These are phyloP conservation scores for Ceratobasidium theobromae DNA, from an alignment of 1,284 basidiomycete genomes.

Conservation along the genomic window DNA sequence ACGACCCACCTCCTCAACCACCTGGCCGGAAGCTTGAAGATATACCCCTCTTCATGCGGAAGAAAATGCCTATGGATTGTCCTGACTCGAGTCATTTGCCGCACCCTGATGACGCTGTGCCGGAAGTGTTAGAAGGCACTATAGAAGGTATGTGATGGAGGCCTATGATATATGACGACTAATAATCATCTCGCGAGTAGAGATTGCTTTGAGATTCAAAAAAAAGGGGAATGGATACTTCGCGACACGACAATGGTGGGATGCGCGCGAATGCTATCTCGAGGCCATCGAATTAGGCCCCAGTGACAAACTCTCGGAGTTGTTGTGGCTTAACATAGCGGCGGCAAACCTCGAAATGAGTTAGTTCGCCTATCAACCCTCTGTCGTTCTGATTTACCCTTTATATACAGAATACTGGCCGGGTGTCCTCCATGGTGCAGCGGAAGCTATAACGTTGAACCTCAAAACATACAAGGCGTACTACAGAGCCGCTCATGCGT, in stretches of 20 bases:
- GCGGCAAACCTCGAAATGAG: conserved; percentile 52
- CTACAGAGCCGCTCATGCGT: conserved; percentile 47
- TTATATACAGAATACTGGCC: conserved; percentile 47
- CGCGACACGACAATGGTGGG: conserved; percentile 49
- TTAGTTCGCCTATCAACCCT: conserved; percentile 34
- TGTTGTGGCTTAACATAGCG: conserved; percentile 53
- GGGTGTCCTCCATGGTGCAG: conserved; percentile 48
- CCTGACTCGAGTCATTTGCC: too few species aligned
- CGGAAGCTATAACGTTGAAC: conserved; percentile 45
- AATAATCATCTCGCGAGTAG: too few species aligned
- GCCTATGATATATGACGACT: too few species aligned
- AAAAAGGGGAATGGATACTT: conserved; percentile 57
- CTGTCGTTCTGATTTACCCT: not conserved
- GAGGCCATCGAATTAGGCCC: conserved; percentile 52
- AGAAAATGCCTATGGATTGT: too few species aligned
- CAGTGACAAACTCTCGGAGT: conserved; percentile 45
- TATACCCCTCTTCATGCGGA: too few species aligned
- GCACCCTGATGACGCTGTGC: too few species aligned
- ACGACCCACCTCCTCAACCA: too few species aligned
- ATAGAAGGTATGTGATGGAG: too few species aligned
- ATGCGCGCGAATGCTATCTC: conserved; percentile 55
- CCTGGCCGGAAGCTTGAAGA: too few species aligned
- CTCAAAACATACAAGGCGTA: conserved; percentile 46
- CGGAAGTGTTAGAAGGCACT: too few species aligned
- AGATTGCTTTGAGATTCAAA: conserved; percentile 55